These are phyloP conservation scores for Rhynchospora breviuscula DNA, from an alignment of 176 grass and related monocot genomes.

Conservation along the genomic window DNA sequence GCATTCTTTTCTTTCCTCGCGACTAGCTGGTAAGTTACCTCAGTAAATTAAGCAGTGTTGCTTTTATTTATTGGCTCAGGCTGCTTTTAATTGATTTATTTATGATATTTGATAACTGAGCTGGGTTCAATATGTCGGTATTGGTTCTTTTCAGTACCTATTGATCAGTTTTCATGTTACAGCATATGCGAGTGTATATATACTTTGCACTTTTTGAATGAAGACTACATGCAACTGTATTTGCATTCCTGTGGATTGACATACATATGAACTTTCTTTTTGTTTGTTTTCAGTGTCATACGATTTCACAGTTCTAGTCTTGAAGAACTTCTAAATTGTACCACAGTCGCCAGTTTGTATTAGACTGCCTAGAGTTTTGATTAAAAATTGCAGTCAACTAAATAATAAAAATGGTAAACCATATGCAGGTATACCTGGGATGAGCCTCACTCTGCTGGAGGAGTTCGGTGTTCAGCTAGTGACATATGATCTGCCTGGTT, in stretches of 20 bases:
- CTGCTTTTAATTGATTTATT: neutral
- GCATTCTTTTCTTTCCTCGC: conserved; percentile 94
- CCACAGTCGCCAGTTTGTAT: neutral
- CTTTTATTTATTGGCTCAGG: neutral
- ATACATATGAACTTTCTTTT: neutral
- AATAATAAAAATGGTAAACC: conserved; percentile 16
- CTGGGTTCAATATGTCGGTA: neutral
- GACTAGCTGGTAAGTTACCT: conserved; percentile 55
- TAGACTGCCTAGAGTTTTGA: neutral
- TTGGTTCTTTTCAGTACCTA: neutral
- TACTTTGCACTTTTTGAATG: neutral
- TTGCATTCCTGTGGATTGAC: neutral
- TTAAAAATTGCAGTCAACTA: neutral
- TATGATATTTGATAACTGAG: neutral
- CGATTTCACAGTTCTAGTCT: neutral
- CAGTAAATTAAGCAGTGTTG: neutral
- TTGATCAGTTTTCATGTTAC: neutral
- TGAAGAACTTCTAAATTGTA: neutral
- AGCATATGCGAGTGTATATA: neutral
- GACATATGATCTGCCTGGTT: conserved; percentile 95
- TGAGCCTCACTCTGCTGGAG: conserved; percentile 59
- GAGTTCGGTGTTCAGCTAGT: conserved; percentile 86
- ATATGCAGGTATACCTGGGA: conserved; percentile 73
- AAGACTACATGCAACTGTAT: neutral
- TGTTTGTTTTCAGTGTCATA: neutral